Base-by-base conservation (phyloP, 148 eudicot species). In the Agrostemma githago region DNA sequence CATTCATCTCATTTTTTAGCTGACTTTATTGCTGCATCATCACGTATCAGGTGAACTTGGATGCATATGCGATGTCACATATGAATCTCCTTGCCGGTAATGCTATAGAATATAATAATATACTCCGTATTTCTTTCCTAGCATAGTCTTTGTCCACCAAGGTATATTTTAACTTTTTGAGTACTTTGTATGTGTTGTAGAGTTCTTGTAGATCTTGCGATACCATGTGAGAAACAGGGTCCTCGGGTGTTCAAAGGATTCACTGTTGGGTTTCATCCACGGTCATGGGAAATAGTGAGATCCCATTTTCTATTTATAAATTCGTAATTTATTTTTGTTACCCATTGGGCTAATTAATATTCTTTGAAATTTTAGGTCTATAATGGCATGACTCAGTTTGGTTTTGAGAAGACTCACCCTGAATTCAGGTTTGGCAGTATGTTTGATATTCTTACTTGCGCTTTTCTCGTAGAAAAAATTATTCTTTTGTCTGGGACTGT, bases 251-350 rank as follows among this genome's bases (percentile, higher is more conserved):
- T 89, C 85, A 84, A 87, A 77, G 98, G 98, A 68, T 91, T 89
- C 81, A 93, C 98, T 8, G 84, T 91, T 77, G 98, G 98, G 62
- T 93, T 93, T 80, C 92, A 91, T 84, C 97, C 98, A 62, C 86
- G 95, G 37, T 85, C 98, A 7, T 91, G 92, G 91, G 97, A 93
- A 87, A 72, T 93, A 77, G 98, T 93, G 83, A 79, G 90, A 54
- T 41, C 67, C 72, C 58, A 1, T 43, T 43, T 58, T 74, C 62
- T 62, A 17, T 48, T 53, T 62, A 26, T 75, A 40, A 46, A 26
- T 12, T 59, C 15, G 20, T 20, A 26, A 8, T 7, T 59, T 59
- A 39, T 37, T 40, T 67, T 26, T 37, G 60, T 75, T 54, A 20
- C 39, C 14, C 20, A 40, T 9, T 64, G 40, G 78, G 57, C 62